Evolutionary conservation across 164 flowering plant species (phyloP).

Genomic region (Akebia trifoliata): DNA sequence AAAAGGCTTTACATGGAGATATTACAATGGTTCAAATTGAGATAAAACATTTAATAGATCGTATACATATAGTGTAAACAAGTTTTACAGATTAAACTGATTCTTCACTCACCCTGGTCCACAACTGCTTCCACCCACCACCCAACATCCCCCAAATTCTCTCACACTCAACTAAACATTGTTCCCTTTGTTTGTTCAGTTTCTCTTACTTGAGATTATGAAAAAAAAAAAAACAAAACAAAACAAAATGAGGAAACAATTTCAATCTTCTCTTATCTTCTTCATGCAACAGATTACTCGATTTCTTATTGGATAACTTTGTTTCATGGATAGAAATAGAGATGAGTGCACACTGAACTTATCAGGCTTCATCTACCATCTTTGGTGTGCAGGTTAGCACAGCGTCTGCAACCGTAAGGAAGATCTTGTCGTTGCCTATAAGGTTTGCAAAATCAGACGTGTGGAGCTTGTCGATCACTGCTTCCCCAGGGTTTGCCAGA

Average conservation of each 20-base stretch:
- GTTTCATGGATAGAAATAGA: not conserved
- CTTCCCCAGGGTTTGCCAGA: slow-evolving; percentile 82
- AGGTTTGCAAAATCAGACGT: slow-evolving; percentile 43
- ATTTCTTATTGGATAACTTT: too few relatives aligned
- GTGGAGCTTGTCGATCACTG: slow-evolving; percentile 78
- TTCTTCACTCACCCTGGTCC: too few relatives aligned
- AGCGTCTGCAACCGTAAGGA: slow-evolving; percentile 84
- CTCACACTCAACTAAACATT: not conserved
- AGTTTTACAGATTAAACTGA: too few relatives aligned
- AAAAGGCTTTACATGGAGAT: too few relatives aligned
- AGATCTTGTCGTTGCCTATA: slow-evolving; percentile 69
- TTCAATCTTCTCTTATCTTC: not conserved
- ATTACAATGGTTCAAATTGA: too few relatives aligned
- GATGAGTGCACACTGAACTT: not conserved
- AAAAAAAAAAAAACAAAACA: not conserved
- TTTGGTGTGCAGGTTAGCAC: slow-evolving; percentile 54
- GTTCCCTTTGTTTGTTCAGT: not conserved
- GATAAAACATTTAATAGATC: too few relatives aligned
- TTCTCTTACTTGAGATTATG: not conserved
- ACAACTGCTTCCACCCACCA: too few relatives aligned
- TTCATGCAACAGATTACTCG: too few relatives aligned
- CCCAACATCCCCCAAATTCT: too few relatives aligned
- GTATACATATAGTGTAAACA: too few relatives aligned
- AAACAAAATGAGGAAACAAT: not conserved
- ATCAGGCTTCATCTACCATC: slow-evolving; percentile 38